Percentiles rank a stretch among this genome's conserved stretches.
These are phyloP conservation scores for Penicillium sclerotigenum DNA, from an alignment of 2,329 filamentous ascomycete species.

Conservation along the genomic window DNA sequence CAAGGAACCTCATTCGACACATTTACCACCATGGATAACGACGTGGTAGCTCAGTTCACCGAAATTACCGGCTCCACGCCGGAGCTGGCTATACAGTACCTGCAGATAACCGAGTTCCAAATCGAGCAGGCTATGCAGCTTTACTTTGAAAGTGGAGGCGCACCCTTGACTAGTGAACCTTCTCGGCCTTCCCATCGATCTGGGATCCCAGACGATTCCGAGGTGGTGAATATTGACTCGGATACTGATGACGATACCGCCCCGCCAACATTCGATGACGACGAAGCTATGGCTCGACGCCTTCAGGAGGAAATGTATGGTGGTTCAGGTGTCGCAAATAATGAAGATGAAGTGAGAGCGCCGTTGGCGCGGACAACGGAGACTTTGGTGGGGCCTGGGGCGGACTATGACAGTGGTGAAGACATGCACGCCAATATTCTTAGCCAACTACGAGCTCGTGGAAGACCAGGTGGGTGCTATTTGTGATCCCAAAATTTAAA, in stretches of 20 bases:
- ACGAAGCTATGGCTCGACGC: constrained; percentile 86
- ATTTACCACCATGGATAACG: constrained; percentile 60
- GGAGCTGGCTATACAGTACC: constrained; percentile 74
- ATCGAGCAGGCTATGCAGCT: constrained; percentile 82
- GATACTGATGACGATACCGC: constrained; percentile 71
- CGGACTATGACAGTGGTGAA: constrained; percentile 54
- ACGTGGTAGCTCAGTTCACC: constrained; percentile 70
- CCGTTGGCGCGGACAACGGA: constrained; percentile 90
- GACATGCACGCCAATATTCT: constrained; percentile 61
- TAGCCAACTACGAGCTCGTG: constrained; percentile 59
- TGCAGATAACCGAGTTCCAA: constrained; percentile 80
- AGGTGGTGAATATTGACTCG: constrained; percentile 72
- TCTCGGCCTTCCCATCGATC: constrained; percentile 28
- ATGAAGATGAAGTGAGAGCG: constrained; percentile 69
- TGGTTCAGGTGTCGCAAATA: constrained; percentile 40
- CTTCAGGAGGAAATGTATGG: constrained; percentile 90
- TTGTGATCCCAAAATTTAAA: background rate
- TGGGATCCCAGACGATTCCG: constrained; percentile 53
- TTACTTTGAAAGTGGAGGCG: constrained; percentile 83
- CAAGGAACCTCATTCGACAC: background rate
- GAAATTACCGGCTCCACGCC: constrained; percentile 74
- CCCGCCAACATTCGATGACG: constrained; percentile 69
- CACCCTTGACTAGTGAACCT: constrained; percentile 51
- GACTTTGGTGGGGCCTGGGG: constrained; percentile 74
- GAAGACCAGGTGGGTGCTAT: constrained; percentile 35